Percentiles rank a stretch among this genome's conserved stretches.
Evolutionary conservation across 2,329 filamentous ascomycete species (phyloP).

Genomic region (Pseudogymnoascus sp.): DNA sequence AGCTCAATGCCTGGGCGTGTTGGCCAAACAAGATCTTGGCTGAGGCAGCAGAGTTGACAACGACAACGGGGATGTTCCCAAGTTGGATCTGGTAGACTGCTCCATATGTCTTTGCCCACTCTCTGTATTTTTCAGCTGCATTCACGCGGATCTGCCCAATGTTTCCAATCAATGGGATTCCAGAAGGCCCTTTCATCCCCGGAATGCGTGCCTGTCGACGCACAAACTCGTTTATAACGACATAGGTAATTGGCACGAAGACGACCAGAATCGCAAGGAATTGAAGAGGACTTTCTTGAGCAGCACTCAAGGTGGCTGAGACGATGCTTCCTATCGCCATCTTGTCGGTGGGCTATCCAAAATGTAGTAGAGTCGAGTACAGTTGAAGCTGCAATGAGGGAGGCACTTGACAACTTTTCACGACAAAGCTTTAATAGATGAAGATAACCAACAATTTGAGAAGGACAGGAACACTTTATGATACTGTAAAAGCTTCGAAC

Average conservation of each 20-base stretch:
- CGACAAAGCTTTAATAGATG: background rate
- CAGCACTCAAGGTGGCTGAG: background rate
- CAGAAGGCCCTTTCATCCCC: conserved; percentile 39
- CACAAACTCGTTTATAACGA: conserved; percentile 18
- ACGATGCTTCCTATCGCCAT: conserved; percentile 18
- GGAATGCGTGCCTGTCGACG: conserved; percentile 30
- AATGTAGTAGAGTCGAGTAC: background rate
- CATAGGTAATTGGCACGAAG: conserved; percentile 16
- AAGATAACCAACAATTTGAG: background rate
- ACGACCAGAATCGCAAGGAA: conserved; percentile 9
- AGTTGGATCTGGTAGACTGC: conserved; percentile 48
- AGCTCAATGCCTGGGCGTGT: conserved; percentile 45
- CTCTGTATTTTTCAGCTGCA: conserved; percentile 47
- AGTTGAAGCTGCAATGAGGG: background rate
- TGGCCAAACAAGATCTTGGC: conserved; percentile 43
- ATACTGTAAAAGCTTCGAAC: background rate
- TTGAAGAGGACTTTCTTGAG: conserved; percentile 13
- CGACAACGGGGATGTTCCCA: conserved; percentile 46
- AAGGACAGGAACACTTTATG: background rate
- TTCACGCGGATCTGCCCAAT: conserved; percentile 45
- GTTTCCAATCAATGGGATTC: conserved; percentile 46
- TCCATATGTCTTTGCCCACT: conserved; percentile 42
- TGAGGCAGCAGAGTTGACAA: conserved; percentile 45
- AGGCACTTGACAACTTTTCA: background rate
- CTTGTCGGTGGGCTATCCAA: background rate